These are phyloP conservation scores for Populus hybrid DNA, from an alignment of 441 rosid species.

Conservation along the genomic window DNA sequence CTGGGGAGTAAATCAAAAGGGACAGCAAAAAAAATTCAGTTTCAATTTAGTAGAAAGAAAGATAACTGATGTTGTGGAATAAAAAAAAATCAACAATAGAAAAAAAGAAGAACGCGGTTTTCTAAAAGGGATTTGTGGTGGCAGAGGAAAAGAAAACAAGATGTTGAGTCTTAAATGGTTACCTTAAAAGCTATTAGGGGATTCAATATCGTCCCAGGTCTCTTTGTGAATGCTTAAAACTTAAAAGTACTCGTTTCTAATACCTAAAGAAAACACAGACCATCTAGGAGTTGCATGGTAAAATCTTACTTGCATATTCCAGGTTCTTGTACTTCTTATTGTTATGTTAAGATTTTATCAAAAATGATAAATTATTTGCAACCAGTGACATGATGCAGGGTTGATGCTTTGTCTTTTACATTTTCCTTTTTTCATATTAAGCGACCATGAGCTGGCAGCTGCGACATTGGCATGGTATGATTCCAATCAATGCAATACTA, in stretches of 20 bases:
- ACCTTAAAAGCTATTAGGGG: neutral
- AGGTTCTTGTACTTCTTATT: neutral
- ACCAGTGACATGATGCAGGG: neutral
- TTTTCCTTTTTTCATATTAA: neutral
- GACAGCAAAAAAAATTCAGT: neutral
- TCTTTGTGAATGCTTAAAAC: neutral
- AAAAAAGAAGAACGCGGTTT: neutral
- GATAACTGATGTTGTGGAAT: neutral
- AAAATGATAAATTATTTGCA: neutral
- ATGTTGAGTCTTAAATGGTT: neutral
- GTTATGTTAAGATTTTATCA: neutral
- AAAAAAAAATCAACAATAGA: neutral
- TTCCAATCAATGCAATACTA: neutral
- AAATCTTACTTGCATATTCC: neutral
- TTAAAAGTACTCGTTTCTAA: neutral
- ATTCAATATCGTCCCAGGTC: neutral
- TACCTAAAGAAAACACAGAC: neutral
- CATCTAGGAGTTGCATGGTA: neutral
- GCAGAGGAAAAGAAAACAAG: neutral
- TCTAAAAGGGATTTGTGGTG: neutral
- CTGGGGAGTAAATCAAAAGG: neutral
- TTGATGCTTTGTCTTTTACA: neutral
- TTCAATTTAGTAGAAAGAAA: neutral
- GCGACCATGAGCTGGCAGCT: neutral
- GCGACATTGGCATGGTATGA: neutral